A percentile compares a stretch with the other conserved stretches of the same genome.
phyloP scores from a whole-genome alignment of 164 flowering plant species.

The Annona cherimola region DNA sequence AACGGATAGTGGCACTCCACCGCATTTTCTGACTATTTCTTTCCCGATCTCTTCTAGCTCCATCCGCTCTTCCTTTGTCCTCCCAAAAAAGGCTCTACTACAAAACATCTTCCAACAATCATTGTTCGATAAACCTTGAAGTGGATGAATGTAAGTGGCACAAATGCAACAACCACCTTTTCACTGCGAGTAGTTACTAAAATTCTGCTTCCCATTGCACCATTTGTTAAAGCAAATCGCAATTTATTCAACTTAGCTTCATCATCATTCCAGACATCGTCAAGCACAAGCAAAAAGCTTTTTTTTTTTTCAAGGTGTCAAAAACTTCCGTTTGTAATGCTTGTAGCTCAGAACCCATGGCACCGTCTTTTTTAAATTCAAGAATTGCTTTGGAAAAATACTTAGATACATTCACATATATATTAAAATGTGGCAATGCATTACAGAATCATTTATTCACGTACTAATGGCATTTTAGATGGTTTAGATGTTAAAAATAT shows the following conservation, averaged over 20 bases:
- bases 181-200: conserved; percentile 5
- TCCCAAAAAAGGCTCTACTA: conserved; percentile 4
- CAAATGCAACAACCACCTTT: neutral
- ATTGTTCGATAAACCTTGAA: neutral
- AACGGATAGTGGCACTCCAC: conserved; percentile 7
- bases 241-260: neutral
- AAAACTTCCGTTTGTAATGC: too few relatives aligned
- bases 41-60: neutral
- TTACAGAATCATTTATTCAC: too few relatives aligned
- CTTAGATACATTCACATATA: too few relatives aligned
- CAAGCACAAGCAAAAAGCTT: conserved; percentile 12
- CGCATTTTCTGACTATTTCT: conserved; percentile 7
- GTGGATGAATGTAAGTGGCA: neutral
- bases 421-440: too few relatives aligned
- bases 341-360: too few relatives aligned
- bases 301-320: too few relatives aligned
- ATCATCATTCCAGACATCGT: conserved; percentile 17
- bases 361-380: too few relatives aligned
- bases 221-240: neutral
- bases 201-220: conserved; percentile 4
- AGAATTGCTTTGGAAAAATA: too few relatives aligned
- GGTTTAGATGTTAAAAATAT: too few relatives aligned
- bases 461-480: too few relatives aligned
- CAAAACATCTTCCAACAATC: conserved; percentile 8
- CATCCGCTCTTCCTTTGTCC: neutral